These are phyloP conservation scores for Psilocybe azurescens DNA, from an alignment of 768 basidiomycete species.

Conservation along the genomic window DNA sequence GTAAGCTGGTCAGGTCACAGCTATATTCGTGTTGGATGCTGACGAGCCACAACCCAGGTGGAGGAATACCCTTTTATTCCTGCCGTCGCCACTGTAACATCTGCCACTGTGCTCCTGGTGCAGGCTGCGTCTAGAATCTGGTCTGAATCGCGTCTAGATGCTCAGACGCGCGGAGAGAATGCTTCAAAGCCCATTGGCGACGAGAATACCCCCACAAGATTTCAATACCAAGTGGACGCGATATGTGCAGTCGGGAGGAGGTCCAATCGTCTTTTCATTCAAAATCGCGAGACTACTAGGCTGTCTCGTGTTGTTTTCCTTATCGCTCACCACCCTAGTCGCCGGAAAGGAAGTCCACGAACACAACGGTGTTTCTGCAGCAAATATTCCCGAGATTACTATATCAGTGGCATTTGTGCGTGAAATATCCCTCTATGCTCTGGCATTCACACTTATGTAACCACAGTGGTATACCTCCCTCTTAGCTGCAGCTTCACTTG, in stretches of 20 bases:
- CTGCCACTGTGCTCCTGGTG: slow-evolving; percentile 5
- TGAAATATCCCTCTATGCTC: background rate
- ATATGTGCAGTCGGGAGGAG: slow-evolving; percentile 11
- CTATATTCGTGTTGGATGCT: background rate
- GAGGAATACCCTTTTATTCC: slow-evolving; percentile 15
- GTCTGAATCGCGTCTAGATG: background rate
- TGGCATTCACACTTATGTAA: no score
- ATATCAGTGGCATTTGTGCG: slow-evolving; percentile 18
- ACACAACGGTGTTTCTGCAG: background rate
- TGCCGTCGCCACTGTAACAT: slow-evolving; percentile 1
- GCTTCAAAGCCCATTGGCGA: background rate
- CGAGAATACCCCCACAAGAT: background rate
- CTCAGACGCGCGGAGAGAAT: background rate
- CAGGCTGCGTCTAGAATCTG: background rate
- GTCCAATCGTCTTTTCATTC: slow-evolving; percentile 12
- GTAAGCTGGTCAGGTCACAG: background rate
- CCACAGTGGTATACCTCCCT: slow-evolving; percentile 1
- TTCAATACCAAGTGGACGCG: background rate
- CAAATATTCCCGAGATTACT: slow-evolving; percentile 13
- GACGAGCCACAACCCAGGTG: slow-evolving; percentile 1
- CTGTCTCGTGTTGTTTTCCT: slow-evolving; percentile 10
- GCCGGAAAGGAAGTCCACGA: background rate
- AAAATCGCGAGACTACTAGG: slow-evolving; percentile 16
- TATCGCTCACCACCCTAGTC: slow-evolving; percentile 10
- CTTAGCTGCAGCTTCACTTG: background rate